Base-by-base conservation (phyloP, 495 filamentous ascomycete species). In the Hypoxylon rickii region DNA sequence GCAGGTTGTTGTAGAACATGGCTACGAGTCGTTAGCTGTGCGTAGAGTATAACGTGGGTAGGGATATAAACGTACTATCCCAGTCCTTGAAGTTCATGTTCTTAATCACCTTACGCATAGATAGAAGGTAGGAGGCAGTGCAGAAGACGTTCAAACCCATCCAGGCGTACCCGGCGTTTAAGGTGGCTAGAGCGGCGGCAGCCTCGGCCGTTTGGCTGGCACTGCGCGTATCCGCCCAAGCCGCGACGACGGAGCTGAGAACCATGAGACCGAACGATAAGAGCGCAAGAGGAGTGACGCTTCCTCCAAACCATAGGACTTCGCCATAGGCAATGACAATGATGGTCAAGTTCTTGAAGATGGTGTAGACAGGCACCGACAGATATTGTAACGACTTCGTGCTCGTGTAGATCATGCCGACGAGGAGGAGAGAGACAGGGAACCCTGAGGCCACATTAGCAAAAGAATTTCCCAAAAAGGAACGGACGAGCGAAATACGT, bases 1-100 rank as follows among this genome's bases (percentile, higher is more conserved):
- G 85, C 37, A 99, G 83, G 73, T 99, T 99, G 84, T 99, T 99
- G 80, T 99, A 99, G 76, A 93, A 99, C 94, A 98, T 98, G 59
- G 92, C 93, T 97, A 61, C 19, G 29, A 16, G 41, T 20, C 11
- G 63, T 78, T 66, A 80, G 75, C 55, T 19, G 48, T 21, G 1
- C 0, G 7, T 40, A 33, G 31, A 24, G 17, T 16, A 19, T 12
- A 21, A 8, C 0, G 4, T 16, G 13, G 18, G 12, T 12, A 2
- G 43, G 15, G 3, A 37, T 7, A 3, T 42, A 19, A 20, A 83
- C 93, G 74, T 83, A 97, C 92, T 96, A 73, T 99, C 94, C 76
- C 95, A 97, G 68, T 99, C 94, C 79, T 96, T 97, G 76, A 99
- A 97, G 81, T 96, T 97, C 73, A 95, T 97, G 78, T 96, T 82